Conservation (phyloP, 2,329 filamentous ascomycete species). For the Stagonosporopsis tanaceti region DNA sequence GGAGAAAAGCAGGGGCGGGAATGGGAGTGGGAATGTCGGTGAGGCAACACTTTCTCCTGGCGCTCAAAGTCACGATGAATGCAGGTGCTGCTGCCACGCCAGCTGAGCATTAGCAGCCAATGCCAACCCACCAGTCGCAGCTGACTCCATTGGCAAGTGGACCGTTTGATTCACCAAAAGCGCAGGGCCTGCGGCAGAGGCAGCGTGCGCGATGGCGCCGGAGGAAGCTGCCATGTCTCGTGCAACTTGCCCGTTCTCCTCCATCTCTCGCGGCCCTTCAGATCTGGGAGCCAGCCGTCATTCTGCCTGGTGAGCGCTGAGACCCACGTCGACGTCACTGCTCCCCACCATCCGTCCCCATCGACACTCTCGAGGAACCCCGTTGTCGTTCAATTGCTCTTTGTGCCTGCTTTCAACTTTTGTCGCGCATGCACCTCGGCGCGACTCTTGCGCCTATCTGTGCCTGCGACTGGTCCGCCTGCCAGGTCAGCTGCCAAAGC, state of each 20-base stretch:
- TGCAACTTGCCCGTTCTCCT: conserved; percentile 14
- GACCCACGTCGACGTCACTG: conserved; percentile 16
- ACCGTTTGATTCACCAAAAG: conserved; percentile 4
- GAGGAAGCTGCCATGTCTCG: conserved; percentile 15
- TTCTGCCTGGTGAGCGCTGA: not conserved
- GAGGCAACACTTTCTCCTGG: not conserved
- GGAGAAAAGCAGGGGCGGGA: too few species aligned
- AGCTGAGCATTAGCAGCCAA: conserved; percentile 7
- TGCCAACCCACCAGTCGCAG: conserved; percentile 14
- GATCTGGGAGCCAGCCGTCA: conserved; percentile 7
- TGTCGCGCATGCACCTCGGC: conserved; percentile 20
- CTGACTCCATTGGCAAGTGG: conserved; percentile 13
- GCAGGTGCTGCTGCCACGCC: conserved; percentile 11
- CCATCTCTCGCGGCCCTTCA: not conserved
- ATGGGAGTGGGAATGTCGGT: conserved; percentile 14
- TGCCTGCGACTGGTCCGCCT: conserved; percentile 31
- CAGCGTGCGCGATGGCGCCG: conserved; percentile 6
- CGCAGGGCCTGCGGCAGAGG: conserved; percentile 1
- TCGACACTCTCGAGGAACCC: not conserved
- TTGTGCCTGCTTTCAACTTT: conserved; percentile 18
- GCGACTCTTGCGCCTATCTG: conserved; percentile 1
- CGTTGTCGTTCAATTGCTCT: conserved; percentile 26
- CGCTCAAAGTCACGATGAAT: conserved; percentile 4
- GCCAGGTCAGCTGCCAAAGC: conserved; percentile 13
- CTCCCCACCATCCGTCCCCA: conserved; percentile 9